Evolutionary conservation across 192 early-diverging fungal genomes (phyloP).

Genomic region (Geranomyces variabilis): DNA sequence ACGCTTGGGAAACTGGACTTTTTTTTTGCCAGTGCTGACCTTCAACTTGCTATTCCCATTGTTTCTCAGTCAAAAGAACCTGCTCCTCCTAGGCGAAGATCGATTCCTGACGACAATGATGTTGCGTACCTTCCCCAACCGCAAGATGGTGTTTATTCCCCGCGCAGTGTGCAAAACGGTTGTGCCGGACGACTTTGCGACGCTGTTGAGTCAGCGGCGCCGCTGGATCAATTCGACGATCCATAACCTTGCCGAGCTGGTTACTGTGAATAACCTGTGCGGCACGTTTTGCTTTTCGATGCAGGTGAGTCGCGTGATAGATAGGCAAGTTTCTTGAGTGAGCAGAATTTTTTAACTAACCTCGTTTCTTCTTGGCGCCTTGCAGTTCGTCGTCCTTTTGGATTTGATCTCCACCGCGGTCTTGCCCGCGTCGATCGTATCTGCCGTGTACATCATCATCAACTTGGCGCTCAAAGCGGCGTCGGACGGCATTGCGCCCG

Average conservation of each 20-base stretch:
- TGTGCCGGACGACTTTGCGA: slow-evolving; percentile 84
- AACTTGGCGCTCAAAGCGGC: neutral
- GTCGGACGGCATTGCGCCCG: neutral
- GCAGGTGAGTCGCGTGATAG: slow-evolving; percentile 57
- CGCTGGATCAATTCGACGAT: slow-evolving; percentile 98
- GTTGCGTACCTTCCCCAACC: slow-evolving; percentile 90
- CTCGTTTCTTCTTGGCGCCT: neutral
- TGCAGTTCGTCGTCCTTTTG: slow-evolving; percentile 37
- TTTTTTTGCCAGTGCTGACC: too few species aligned
- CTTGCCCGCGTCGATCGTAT: slow-evolving; percentile 80
- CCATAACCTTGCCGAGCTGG: slow-evolving; percentile 92
- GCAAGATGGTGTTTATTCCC: slow-evolving; percentile 96
- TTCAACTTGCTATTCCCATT: too few species aligned
- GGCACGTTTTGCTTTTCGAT: slow-evolving; percentile 97
- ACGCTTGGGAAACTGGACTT: too few species aligned
- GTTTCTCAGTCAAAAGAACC: slow-evolving; percentile 71
- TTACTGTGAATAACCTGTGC: slow-evolving; percentile 83
- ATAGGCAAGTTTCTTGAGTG: too few species aligned
- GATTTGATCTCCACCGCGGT: slow-evolving; percentile 88
- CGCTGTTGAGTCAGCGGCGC: slow-evolving; percentile 85
- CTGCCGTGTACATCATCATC: slow-evolving; percentile 73
- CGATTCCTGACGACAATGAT: slow-evolving; percentile 96
- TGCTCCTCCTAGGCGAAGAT: slow-evolving; percentile 91
- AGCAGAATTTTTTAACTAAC: too few species aligned
- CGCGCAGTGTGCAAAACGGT: slow-evolving; percentile 88